Evolutionary conservation across 768 basidiomycete species (phyloP).

Genomic region (Calvatia gigantea): DNA sequence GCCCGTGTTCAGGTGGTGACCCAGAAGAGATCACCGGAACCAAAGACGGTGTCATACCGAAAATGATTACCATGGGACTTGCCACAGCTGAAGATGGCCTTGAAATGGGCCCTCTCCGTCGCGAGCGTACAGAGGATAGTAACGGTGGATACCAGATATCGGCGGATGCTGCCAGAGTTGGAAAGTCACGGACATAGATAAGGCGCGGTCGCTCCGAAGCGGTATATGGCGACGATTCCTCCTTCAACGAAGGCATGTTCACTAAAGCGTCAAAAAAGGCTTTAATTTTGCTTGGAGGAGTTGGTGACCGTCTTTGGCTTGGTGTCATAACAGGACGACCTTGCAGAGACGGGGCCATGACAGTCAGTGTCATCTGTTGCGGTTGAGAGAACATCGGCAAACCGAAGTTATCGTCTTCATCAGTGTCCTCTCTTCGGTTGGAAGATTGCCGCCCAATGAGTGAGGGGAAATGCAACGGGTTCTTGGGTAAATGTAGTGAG

Average conservation of each 20-base stretch:
- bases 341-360: constrained; percentile 33
- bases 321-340: constrained; percentile 39
- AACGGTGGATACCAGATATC: constrained; percentile 80
- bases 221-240: constrained; percentile 2
- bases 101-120: constrained; percentile 63
- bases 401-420: constrained; percentile 30
- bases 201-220: constrained; percentile 52
- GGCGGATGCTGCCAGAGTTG: constrained; percentile 68
- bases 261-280: constrained; percentile 77
- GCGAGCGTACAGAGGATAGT: constrained; percentile 70
- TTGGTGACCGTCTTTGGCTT: constrained; percentile 36
- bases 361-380: constrained; percentile 39
- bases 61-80: constrained; percentile 79
- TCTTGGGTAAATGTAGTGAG: constrained; percentile 62
- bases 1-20: constrained; percentile 25
- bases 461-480: constrained; percentile 69
- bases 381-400: constrained; percentile 26
- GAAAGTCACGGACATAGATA: constrained; percentile 81
- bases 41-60: constrained; percentile 69
- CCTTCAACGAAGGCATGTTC: constrained; percentile 38
- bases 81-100: constrained; percentile 55
- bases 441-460: constrained; percentile 21
- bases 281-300: constrained; percentile 53
- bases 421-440: constrained; percentile 40
- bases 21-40: constrained; percentile 11